Base-by-base conservation (phyloP, 345 rosid species). In the Punica granatum region DNA sequence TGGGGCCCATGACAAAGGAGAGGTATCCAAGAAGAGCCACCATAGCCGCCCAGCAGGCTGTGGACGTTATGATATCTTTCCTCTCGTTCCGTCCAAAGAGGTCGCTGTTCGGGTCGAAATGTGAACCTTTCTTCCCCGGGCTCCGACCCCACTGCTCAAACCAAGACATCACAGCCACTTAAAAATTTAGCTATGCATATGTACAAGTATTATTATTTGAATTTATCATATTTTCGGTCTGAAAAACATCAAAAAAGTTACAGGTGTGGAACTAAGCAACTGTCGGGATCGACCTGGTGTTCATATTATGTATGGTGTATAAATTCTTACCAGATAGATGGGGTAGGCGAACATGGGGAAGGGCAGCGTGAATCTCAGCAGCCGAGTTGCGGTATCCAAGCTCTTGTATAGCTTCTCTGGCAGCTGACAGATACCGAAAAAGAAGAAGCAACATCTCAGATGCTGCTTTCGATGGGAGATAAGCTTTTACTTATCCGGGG, bases 321-420 rank as follows among this genome's bases (percentile, higher is more conserved):
- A 37, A 37, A 37, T 37, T n/a, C n/a, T 84, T 70, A 92, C 97
- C 91, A 92, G 82, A 80, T 92, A 92, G 76, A 92, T 25, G 74
- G 98, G 98, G 75, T 82, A 92, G n/a, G 98, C 97, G 28, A 92
- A 83, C 86, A 92, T 74, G 32, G 96, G 96, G 49, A 92, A 90
- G 33, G 97, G 98, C 78, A 90, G 64, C 21, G 84, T 87, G 84
- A 90, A 92, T 64, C 98, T 77, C 74, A 92, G 70, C 60, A 69
- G 72, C 71, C 60, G 60, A 18, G 92, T 87, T 10, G 18, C 64
- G 30, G 13, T 58, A 63, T 88, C 86, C 79, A 92, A 73, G 69
- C 72, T 82, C 71, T 71, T 82, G 83, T 66, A 92, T 51, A 87
- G 74, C 77, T 82, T 92, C 84, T 90, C 89, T 4, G 96, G 23